These are phyloP conservation scores for Nosema bombycis DNA, from an alignment of 371 early-diverging fungal genomes.

Conservation along the genomic window DNA sequence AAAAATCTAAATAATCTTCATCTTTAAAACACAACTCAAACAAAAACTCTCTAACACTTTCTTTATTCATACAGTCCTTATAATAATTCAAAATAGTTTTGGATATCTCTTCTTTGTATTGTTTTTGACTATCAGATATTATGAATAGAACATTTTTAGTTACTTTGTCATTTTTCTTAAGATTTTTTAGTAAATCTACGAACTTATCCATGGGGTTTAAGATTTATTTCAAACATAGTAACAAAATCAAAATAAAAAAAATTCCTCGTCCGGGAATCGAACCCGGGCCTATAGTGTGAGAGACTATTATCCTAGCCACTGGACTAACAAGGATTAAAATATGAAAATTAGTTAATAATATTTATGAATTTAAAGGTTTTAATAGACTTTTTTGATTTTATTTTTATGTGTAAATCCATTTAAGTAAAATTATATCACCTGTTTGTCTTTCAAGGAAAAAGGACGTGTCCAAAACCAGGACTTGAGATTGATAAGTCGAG, in stretches of 20 bases:
- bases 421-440: no score
- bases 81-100: constrained; percentile 19
- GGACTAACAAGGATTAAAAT: constrained; percentile 51
- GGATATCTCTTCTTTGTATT: background rate
- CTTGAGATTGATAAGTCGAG: no score
- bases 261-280: constrained; percentile 56
- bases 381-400: no score
- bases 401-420: no score
- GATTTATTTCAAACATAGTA: no score
- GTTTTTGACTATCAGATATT: constrained; percentile 27
- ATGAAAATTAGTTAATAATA: no score
- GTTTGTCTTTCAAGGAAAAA: no score
- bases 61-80: background rate
- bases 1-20: constrained; percentile 28
- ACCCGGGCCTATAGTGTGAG: constrained; percentile 51
- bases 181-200: constrained; percentile 14
- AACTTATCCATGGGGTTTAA: constrained; percentile 31
- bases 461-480: no score
- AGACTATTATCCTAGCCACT: constrained; percentile 48
- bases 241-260: no score
- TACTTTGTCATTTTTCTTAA: constrained; percentile 34
- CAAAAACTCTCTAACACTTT: constrained; percentile 20
- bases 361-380: no score
- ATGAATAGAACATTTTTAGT: constrained; percentile 28
- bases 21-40: constrained; percentile 18